Evolutionary conservation across 225 moss, liverwort and hornwort species (phyloP).

Genomic region (Polytrichum formosum): DNA sequence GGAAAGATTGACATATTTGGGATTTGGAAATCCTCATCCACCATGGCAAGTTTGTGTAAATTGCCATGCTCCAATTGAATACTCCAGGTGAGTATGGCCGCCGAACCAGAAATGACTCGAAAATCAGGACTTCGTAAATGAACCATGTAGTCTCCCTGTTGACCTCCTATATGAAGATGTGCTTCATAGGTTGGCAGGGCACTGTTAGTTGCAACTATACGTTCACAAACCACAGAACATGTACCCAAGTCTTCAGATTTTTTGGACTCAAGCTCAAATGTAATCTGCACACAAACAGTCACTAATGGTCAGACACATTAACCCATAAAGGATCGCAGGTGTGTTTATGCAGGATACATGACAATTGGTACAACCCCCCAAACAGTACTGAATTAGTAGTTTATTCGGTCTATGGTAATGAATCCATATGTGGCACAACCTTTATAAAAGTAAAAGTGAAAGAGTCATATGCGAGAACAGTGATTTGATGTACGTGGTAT

Average conservation of each 20-base stretch:
- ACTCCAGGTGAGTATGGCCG: slow-evolving; percentile 26
- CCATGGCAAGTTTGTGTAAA: slow-evolving; percentile 7
- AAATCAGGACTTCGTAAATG: slow-evolving; percentile 7
- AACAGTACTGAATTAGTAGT: neutral
- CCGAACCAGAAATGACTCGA: slow-evolving; percentile 17
- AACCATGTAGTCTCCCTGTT: slow-evolving; percentile 14
- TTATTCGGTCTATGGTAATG: too few relatives aligned
- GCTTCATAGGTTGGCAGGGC: slow-evolving; percentile 14
- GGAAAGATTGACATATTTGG: slow-evolving; percentile 15
- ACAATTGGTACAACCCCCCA: neutral
- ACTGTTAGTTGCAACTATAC: slow-evolving; percentile 7
- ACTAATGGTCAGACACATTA: too few relatives aligned
- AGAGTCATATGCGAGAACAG: too few relatives aligned
- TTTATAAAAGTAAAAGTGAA: too few relatives aligned
- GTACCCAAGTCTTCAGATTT: neutral
- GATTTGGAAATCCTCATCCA: slow-evolving; percentile 1
- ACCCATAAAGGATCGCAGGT: neutral
- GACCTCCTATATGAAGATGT: slow-evolving; percentile 19
- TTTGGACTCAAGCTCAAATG: slow-evolving; percentile 10
- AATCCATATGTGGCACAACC: too few relatives aligned
- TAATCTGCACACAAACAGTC: slow-evolving; percentile 16
- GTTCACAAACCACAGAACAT: neutral
- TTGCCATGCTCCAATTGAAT: slow-evolving; percentile 24
- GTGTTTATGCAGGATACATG: too few relatives aligned
- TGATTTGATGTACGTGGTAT: too few relatives aligned